Conservation (phyloP, 208 protist genomes). For the Wallacemonas sp. region DNA sequence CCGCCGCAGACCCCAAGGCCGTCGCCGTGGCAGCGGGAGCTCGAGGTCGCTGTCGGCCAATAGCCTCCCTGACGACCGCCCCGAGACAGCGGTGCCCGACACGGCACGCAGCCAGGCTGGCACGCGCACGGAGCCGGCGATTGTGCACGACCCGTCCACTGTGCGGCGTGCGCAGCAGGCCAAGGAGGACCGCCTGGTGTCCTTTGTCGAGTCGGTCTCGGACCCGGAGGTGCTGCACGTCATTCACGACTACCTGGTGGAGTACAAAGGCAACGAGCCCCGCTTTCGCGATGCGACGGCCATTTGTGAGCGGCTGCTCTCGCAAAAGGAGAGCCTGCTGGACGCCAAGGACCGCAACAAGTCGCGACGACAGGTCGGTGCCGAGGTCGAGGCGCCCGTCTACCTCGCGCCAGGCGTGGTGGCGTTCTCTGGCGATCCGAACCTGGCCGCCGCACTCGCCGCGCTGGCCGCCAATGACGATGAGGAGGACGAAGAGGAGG, state of each 20-base stretch:
- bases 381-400: neutral
- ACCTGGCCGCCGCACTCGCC: neutral
- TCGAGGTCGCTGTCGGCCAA: too few species aligned
- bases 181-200: conserved; percentile 26
- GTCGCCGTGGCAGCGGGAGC: too few species aligned
- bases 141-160: neutral
- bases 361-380: neutral
- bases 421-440: neutral
- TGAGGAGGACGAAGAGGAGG: conserved; percentile 10
- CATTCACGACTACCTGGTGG: conserved; percentile 40
- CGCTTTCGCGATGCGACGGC: conserved; percentile 16
- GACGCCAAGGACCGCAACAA: conserved; percentile 8
- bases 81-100: neutral
- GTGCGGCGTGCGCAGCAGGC: conserved; percentile 2
- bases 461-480: neutral
- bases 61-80: too few species aligned
- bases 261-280: conserved; percentile 16
- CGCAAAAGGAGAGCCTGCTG: conserved; percentile 30
- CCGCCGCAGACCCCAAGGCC: too few species aligned
- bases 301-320: conserved; percentile 33
- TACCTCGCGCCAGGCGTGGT: neutral
- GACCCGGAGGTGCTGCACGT: conserved; percentile 52
- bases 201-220: conserved; percentile 36
- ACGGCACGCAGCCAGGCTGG: too few species aligned
- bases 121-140: neutral